These are phyloP conservation scores for Allodekkera sacchari DNA, from an alignment of 805 yeast genomes.

Conservation along the genomic window DNA sequence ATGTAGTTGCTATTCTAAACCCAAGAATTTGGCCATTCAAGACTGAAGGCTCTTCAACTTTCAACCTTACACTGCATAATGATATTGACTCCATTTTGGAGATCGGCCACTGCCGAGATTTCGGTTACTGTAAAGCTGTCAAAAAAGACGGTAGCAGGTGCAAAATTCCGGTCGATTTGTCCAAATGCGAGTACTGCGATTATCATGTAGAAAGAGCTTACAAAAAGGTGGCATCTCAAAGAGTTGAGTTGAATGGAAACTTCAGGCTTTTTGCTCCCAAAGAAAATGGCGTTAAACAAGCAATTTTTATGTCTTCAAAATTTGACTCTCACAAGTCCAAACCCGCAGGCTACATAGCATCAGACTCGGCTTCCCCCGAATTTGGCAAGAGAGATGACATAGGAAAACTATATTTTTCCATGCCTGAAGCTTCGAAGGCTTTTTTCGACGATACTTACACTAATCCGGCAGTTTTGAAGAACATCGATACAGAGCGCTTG, in stretches of 20 bases:
- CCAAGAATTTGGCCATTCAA: conserved; percentile 47
- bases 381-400: conserved; percentile 4
- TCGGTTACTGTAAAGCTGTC: conserved; percentile 53
- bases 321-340: conserved; percentile 12
- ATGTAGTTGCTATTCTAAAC: conserved; percentile 63
- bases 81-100: conserved; percentile 51
- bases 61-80: conserved; percentile 49
- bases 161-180: conserved; percentile 47
- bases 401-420: conserved; percentile 25
- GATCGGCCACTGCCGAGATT: conserved; percentile 61
- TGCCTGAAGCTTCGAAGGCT: conserved; percentile 35
- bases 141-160: conserved; percentile 47
- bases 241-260: conserved; percentile 71
- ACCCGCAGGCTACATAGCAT: too few species aligned
- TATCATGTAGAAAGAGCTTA: conserved; percentile 59
- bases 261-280: conserved; percentile 49
- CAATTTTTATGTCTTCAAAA: conserved; percentile 27
- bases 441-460: conserved; percentile 42
- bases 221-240: conserved; percentile 42
- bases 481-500: conserved; percentile 30
- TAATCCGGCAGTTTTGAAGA: conserved; percentile 37
- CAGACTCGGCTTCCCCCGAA: too few species aligned
- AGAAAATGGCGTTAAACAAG: conserved; percentile 33
- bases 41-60: conserved; percentile 23
- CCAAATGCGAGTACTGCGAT: conserved; percentile 52